Evolutionary conservation across 306 rosid genomes (phyloP).

Genomic region (Cucurbita argyrosperma): DNA sequence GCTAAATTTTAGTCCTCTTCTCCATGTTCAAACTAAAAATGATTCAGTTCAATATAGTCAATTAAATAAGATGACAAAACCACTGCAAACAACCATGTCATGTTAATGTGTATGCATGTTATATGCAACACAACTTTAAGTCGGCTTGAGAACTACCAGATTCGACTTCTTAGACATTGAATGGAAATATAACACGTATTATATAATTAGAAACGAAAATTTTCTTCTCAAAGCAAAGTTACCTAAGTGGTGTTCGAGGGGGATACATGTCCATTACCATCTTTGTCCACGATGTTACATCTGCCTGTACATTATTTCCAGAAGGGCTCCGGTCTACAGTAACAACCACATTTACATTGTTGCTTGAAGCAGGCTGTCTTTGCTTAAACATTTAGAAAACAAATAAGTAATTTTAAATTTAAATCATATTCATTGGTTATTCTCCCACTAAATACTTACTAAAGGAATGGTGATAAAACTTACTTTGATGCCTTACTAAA

Average conservation of each 20-base stretch:
- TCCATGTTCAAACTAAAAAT: not conserved
- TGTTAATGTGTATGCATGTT: not conserved
- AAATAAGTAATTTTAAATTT: conserved; percentile 12
- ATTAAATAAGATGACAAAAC: not conserved
- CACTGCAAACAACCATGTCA: not conserved
- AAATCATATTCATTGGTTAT: not conserved
- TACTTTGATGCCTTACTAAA: conserved; percentile 47
- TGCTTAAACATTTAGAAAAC: conserved; percentile 54
- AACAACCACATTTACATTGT: conserved; percentile 39
- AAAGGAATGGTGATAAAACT: conserved; percentile 11
- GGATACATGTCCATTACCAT: conserved; percentile 60
- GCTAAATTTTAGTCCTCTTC: not conserved
- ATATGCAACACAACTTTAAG: not conserved
- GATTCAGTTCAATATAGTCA: not conserved
- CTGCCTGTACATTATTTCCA: conserved; percentile 29
- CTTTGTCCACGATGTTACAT: conserved; percentile 54
- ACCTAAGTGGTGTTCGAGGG: conserved; percentile 48
- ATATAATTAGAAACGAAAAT: not conserved
- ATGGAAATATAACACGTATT: not conserved
- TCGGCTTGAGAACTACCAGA: not conserved
- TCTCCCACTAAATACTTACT: not conserved
- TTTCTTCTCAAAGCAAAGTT: not conserved
- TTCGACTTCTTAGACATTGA: not conserved
- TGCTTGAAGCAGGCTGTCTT: conserved; percentile 86
- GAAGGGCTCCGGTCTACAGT: conserved; percentile 33